phyloP scores from a whole-genome alignment of 148 eudicot species.

The Selenicereus undatus region DNA sequence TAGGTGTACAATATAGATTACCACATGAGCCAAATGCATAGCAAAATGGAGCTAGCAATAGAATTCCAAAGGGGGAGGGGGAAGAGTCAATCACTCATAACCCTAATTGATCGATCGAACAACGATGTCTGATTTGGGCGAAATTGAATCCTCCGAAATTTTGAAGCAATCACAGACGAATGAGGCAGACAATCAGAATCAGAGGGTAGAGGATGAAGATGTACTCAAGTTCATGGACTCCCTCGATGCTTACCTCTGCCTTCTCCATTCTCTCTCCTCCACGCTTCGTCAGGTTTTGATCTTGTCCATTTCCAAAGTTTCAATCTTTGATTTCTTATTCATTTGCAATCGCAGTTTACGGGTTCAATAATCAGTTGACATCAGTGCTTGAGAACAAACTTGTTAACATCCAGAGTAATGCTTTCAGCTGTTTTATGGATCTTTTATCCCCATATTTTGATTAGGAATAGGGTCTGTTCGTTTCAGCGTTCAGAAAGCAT shows the following conservation, averaged over 20 bases:
- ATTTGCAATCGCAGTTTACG: neutral
- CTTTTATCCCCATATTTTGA: no score
- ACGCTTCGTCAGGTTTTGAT: constrained; percentile 65
- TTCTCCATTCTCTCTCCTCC: constrained; percentile 57
- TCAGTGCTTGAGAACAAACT: neutral
- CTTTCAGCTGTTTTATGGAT: neutral
- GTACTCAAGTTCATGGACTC: constrained; percentile 72
- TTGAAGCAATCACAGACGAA: neutral
- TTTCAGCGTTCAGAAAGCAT: no score
- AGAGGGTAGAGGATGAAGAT: constrained; percentile 24
- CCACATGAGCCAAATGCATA: no score
- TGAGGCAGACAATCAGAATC: neutral
- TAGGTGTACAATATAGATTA: no score
- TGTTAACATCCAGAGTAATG: no score
- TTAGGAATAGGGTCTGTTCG: no score
- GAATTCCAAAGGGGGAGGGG: no score
- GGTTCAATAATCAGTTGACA: neutral
- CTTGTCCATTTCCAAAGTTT: neutral
- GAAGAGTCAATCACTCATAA: neutral
- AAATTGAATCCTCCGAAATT: constrained; percentile 16
- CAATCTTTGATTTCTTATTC: neutral
- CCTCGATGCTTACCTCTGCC: constrained; percentile 53
- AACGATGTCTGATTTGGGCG: neutral
- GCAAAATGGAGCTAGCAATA: no score
- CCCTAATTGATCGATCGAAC: neutral